Base-by-base conservation (phyloP, 805 yeast genomes). In the Torulaspora franciscae region DNA sequence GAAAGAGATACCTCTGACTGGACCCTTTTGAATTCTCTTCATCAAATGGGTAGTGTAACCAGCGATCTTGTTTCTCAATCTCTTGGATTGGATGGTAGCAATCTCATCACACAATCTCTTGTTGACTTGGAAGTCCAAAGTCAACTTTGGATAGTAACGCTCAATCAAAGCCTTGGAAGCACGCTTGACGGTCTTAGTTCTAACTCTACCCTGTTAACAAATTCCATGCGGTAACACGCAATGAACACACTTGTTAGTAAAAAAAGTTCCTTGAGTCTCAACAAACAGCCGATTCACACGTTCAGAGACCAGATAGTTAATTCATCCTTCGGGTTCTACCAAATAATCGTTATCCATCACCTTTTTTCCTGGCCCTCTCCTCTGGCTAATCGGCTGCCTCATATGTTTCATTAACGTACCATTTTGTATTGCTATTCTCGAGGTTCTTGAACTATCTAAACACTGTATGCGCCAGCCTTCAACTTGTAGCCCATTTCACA, bases 1-100 rank as follows among this genome's bases (percentile, higher is more conserved):
- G 96, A 93, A 93, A 67, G 99, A 93, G 67, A 93, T 95, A 80
- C 99, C 99, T 84, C 98, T 90, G 68, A 93, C 99, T 81, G 99
- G 99, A 74, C 99, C 99, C 83, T 91, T 93, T 80, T 95, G 98
- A 72, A 93, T 93, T 82, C 99, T 90, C 83, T 88, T 93, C 99
- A 93, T 95, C 76, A 93, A 84, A 78, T 93, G 99, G 71, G 99
- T 93, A 77, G 99, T 93, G 96, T 91, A 93, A 75, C 99, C 99
- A 74, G 99, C 99, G 70, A 93, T 95, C 88, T 93, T 93, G 93
- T 93, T 93, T 83, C 99, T 93, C 76, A 93, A 85, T 80, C 99
- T 88, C 85, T 93, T 93, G 70, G 99, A 88, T 76, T 91, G 97
- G 72, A 93, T 95, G 75, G 86, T 90, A 64, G 99, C 99, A 68